Conservation (phyloP, 371 early-diverging fungal species). For the Batkoa obscura region DNA sequence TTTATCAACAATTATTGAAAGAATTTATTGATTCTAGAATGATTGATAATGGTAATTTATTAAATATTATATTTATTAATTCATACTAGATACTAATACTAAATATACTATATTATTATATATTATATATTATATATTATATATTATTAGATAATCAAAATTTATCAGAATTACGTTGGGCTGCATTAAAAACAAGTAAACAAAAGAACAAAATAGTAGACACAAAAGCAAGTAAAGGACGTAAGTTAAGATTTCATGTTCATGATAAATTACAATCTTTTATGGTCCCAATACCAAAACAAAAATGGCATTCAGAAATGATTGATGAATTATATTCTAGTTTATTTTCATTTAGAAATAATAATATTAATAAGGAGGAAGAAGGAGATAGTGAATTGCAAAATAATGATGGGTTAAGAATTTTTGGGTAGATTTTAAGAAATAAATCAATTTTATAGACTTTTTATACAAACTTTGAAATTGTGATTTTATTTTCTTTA, state of each 20-base stretch:
- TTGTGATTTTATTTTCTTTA: no score
- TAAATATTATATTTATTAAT: not conserved
- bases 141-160: constrained; percentile 40
- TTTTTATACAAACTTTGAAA: no score
- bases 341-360: constrained; percentile 36
- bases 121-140: not conserved
- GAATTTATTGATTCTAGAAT: constrained; percentile 85
- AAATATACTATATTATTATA: no score
- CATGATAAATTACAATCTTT: constrained; percentile 88
- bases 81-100: no score
- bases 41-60: constrained; percentile 35
- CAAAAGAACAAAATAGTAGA: constrained; percentile 65
- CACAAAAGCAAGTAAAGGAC: constrained; percentile 79
- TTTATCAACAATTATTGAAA: constrained; percentile 75
- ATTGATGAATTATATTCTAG: constrained; percentile 67
- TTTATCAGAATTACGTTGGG: constrained; percentile 61
- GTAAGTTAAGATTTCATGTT: constrained; percentile 73
- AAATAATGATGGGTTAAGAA: no score
- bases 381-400: not conserved
- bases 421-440: no score
- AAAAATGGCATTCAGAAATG: constrained; percentile 83
- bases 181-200: constrained; percentile 39
- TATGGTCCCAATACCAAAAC: constrained; percentile 79
- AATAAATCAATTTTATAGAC: no score
- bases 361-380: constrained; percentile 12